Evolutionary conservation across 2,329 filamentous ascomycete species (phyloP).

Genomic region (Aspergillus ruber): DNA sequence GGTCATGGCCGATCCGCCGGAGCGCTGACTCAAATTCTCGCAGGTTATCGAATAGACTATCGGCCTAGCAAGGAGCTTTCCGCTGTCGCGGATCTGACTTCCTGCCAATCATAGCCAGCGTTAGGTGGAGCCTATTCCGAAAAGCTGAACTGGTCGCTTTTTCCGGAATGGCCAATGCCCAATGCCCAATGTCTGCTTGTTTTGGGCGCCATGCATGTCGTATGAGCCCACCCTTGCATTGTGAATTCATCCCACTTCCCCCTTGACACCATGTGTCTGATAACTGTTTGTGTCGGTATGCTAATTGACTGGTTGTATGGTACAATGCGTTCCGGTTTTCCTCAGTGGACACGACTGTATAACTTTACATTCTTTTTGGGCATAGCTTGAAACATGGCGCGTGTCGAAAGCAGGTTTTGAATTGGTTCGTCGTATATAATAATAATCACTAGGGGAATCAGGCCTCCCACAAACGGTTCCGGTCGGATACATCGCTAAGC

Average conservation of each 20-base stretch:
- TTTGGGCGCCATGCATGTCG: no score
- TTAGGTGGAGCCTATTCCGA: not conserved
- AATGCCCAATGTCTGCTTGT: no score
- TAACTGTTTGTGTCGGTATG: not conserved
- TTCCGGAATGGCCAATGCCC: no score
- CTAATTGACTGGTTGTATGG: not conserved
- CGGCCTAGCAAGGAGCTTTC: conserved; percentile 5
- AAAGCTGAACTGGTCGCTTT: not conserved
- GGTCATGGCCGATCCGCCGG: no score
- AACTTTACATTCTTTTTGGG: no score
- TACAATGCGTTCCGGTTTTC: not conserved
- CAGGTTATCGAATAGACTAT: conserved; percentile 3
- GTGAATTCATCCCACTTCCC: no score
- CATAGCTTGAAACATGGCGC: not conserved
- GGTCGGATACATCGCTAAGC: not conserved
- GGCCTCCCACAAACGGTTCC: not conserved
- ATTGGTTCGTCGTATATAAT: not conserved
- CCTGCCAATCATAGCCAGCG: conserved; percentile 8
- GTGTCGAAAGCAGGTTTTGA: not conserved
- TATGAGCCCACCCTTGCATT: no score
- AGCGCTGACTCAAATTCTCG: not conserved
- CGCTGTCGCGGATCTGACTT: conserved; percentile 8
- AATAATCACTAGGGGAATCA: not conserved
- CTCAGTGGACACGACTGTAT: not conserved
- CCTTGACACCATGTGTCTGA: no score